These are phyloP conservation scores for Nakaseomyces sp. DNA, from an alignment of 1,139 yeast species.

Conservation along the genomic window DNA sequence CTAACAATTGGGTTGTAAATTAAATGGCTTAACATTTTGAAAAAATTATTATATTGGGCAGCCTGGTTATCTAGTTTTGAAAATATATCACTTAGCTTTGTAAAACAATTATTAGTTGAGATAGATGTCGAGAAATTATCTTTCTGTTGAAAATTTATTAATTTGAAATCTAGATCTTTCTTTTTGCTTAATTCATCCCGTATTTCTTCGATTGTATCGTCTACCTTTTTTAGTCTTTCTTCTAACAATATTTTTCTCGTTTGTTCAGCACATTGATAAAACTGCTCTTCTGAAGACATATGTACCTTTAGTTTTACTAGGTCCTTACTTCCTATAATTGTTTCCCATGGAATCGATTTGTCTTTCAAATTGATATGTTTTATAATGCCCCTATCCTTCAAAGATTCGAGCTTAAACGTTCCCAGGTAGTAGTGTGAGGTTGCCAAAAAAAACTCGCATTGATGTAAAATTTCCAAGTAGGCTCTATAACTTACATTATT, in stretches of 20 bases:
- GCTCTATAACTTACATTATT: constrained; percentile 26
- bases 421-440: constrained; percentile 53
- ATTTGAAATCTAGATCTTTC: constrained; percentile 21
- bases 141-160: constrained; percentile 12
- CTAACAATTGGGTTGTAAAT: constrained; percentile 40
- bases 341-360: constrained; percentile 10
- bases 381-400: constrained; percentile 22
- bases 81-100: not conserved
- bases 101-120: not conserved
- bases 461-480: constrained; percentile 51
- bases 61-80: constrained; percentile 50
- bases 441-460: constrained; percentile 69
- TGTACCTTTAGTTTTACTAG: constrained; percentile 21
- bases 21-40: constrained; percentile 38
- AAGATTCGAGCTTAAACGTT: constrained; percentile 23
- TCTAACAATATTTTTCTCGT: constrained; percentile 42
- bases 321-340: constrained; percentile 15
- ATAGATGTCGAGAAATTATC: constrained; percentile 16
- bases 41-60: constrained; percentile 45
- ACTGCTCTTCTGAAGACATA: constrained; percentile 37
- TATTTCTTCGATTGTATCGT: constrained; percentile 19
- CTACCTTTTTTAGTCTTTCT: constrained; percentile 21
- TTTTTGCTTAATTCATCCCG: constrained; percentile 12
- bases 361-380: not conserved
- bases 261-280: constrained; percentile 56